Percentiles rank a stretch among this genome's conserved stretches.
Evolutionary conservation across 495 filamentous ascomycete species (phyloP).

Genomic region (Lasiosphaeris hirsuta): DNA sequence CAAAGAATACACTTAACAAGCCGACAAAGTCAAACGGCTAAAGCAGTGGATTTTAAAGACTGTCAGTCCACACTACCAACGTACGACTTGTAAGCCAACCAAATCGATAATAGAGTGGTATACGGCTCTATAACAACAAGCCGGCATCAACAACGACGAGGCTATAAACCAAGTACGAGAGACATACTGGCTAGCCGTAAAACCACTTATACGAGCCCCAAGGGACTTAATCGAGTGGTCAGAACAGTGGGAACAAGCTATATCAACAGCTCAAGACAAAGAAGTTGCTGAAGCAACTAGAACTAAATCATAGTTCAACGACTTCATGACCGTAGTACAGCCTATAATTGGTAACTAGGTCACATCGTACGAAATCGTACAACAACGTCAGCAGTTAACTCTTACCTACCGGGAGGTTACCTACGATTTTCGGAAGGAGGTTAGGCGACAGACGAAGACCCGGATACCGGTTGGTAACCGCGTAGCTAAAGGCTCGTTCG

Average conservation of each 20-base stretch:
- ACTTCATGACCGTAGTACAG: slow-evolving; percentile 1
- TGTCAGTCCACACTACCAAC: not conserved
- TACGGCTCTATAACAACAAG: not conserved
- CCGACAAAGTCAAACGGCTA: not conserved
- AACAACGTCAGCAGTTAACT: not conserved
- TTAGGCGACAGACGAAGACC: slow-evolving; percentile 1
- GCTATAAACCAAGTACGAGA: not conserved
- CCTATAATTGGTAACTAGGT: slow-evolving; percentile 1
- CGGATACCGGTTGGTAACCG: not conserved
- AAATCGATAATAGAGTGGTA: not conserved
- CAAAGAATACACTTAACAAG: slow-evolving; percentile 1
- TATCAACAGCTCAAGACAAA: not conserved
- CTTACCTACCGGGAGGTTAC: not conserved
- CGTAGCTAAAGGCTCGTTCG: not conserved
- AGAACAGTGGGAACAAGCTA: not conserved
- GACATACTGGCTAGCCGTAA: not conserved
- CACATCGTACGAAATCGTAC: not conserved
- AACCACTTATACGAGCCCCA: not conserved
- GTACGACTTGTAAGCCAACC: not conserved
- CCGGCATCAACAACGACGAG: not conserved
- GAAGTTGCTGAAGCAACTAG: not conserved
- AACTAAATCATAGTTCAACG: not conserved
- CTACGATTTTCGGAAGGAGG: not conserved
- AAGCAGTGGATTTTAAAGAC: slow-evolving; percentile 7
- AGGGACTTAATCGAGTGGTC: slow-evolving; percentile 5